Conservation (phyloP, 495 filamentous ascomycete species). For the Bacidia gigantensis region DNA sequence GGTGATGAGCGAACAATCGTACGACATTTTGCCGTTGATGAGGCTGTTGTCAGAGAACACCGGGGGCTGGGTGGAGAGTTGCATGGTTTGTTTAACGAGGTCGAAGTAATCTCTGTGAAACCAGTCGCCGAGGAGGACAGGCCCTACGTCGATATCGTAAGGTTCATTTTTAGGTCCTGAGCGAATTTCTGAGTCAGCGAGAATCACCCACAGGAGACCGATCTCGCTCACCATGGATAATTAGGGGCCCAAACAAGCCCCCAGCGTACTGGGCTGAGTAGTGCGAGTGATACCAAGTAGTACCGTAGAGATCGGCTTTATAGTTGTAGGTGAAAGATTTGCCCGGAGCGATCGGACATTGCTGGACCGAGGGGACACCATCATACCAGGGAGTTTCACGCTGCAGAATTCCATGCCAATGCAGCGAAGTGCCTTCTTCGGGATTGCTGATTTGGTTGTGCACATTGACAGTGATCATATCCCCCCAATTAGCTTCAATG, state of each 20-base stretch:
- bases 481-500: slow-evolving; percentile 42
- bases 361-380: slow-evolving; percentile 37
- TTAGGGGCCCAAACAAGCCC: slow-evolving; percentile 35
- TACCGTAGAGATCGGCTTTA: slow-evolving; percentile 31
- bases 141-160: slow-evolving; percentile 51
- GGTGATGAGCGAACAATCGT: slow-evolving; percentile 22
- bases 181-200: too few relatives aligned
- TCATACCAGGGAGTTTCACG: slow-evolving; percentile 24
- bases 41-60: slow-evolving; percentile 23
- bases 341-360: slow-evolving; percentile 40
- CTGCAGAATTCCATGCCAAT: slow-evolving; percentile 31
- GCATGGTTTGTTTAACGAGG: slow-evolving; percentile 17
- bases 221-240: too few relatives aligned
- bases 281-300: slow-evolving; percentile 38
- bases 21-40: slow-evolving; percentile 39
- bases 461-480: slow-evolving; percentile 14
- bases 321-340: slow-evolving; percentile 26
- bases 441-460: slow-evolving; percentile 18
- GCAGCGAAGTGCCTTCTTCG: slow-evolving; percentile 31
- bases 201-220: too few relatives aligned
- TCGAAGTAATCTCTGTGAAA: slow-evolving; percentile 21
- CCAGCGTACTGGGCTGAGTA: slow-evolving; percentile 33
- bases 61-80: not conserved
- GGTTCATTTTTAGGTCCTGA: slow-evolving; percentile 39
- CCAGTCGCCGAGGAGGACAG: slow-evolving; percentile 34